Evolutionary conservation across 345 rosid species (phyloP), one percentile per base, ranked within the genome.

Genomic region (Luvunga scandens): DNA sequence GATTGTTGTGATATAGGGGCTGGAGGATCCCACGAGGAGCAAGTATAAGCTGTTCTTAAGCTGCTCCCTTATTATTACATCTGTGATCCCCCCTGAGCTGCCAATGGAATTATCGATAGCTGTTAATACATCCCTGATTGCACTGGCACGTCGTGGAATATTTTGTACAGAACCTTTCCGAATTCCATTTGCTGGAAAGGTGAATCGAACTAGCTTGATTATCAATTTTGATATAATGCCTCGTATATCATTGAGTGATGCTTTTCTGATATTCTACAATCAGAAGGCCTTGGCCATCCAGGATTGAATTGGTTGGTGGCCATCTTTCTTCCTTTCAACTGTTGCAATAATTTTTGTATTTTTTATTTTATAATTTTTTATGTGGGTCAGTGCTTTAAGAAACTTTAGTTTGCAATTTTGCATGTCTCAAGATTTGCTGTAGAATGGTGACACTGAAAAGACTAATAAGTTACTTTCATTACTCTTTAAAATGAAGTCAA

Each of bases 101-200:
- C 99, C 99, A 6, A 97, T 97, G 99, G 99, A 94, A 86, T 88
- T 97, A 78, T 94, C 99, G 33, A 91, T 97, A 84, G 98, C 99
- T 75, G 98, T 97, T 79, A 97, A 97, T 81, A 97, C 99, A 31
- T 97, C 99, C 62, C 88, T 97, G 86, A 91, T 97, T 83, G 98
- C 97, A 36, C 86, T 97, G 84, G 94, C 98, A 36, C 92, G 97
- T 22, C 94, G 94, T 71, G 99, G 99, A 75, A 97, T 97, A 81
- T 97, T 93, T 86, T 97, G 99, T 84, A 97, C 99, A 1, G 99
- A 97, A 81, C 99, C 99, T 71, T 97, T 97, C n/a, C 92, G 99
- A 78, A 97, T 97, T 72, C 99, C 99, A 50, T 97, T 92, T 86
- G 98, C 98, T 65, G 98, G 98, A 67, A 97, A 97, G 97, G 99